These are phyloP conservation scores for Fusarium torreyae DNA, from an alignment of 2,329 filamentous ascomycete genomes.

Conservation along the genomic window DNA sequence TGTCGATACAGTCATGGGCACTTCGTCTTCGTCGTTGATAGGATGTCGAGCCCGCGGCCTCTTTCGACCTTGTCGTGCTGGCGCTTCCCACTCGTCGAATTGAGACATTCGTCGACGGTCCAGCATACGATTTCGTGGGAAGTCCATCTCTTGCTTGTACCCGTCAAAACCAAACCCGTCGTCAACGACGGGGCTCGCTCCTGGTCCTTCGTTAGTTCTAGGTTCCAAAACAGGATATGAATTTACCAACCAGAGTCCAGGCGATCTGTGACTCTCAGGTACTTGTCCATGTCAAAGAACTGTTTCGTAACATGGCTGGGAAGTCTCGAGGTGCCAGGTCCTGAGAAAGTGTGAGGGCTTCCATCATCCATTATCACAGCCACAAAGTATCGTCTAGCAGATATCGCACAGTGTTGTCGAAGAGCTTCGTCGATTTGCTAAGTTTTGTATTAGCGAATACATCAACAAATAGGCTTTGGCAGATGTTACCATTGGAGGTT, in stretches of 20 bases:
- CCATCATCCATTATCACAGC: slow-evolving; percentile 66
- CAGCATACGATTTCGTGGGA: slow-evolving; percentile 47
- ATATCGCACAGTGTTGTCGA: slow-evolving; percentile 67
- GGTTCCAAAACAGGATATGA: too few species aligned
- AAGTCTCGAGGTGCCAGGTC: slow-evolving; percentile 57
- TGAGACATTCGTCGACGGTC: slow-evolving; percentile 54
- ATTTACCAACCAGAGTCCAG: slow-evolving; percentile 57
- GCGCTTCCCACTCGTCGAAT: slow-evolving; percentile 54
- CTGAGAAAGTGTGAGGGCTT: slow-evolving; percentile 62
- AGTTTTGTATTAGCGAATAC: slow-evolving; percentile 28
- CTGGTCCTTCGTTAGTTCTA: slow-evolving; percentile 45
- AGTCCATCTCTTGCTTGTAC: slow-evolving; percentile 47
- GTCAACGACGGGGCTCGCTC: slow-evolving; percentile 54
- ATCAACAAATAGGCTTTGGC: neutral
- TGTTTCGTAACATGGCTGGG: slow-evolving; percentile 58
- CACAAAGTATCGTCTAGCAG: slow-evolving; percentile 67
- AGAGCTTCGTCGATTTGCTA: slow-evolving; percentile 69
- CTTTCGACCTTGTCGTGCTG: slow-evolving; percentile 51
- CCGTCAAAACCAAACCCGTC: slow-evolving; percentile 52
- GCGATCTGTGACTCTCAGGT: slow-evolving; percentile 57
- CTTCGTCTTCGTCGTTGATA: slow-evolving; percentile 59
- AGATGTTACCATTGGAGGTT: slow-evolving; percentile 58
- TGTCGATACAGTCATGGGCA: slow-evolving; percentile 57
- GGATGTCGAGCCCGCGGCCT: slow-evolving; percentile 56
- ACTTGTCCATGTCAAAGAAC: slow-evolving; percentile 64